Base-by-base conservation (phyloP, 768 basidiomycete genomes). In the Tricholoma sp. region DNA sequence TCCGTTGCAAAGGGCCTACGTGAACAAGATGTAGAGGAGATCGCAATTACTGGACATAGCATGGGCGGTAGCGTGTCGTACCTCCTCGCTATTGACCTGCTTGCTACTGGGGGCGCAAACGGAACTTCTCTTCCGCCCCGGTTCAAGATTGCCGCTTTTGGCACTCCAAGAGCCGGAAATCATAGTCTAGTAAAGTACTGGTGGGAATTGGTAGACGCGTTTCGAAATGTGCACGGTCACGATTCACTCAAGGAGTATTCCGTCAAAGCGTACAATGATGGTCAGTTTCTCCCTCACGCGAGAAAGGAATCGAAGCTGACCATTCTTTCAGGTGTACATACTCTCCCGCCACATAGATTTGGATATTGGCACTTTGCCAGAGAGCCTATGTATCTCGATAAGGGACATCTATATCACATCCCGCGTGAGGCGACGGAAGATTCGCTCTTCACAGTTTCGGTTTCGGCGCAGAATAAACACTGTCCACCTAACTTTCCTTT, bases 191-290 rank as follows among this genome's bases (percentile, higher is more conserved):
- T 74, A 5, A 58, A 66, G 17, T 73, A 73, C 55, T 84, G 77
- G 76, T 70, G 63, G 6, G 68, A 69, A 33, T 61, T 75, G 4
- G 65, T 80, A 4, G 62, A 61, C 24, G 52, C 57, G 0, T 76
- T 75, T 60, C 70, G 70, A 8, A 56, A 63, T 34, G 65, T 66
- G 36, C 59, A 74, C 50, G 79, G 80, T 13, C 59, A 65, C 18
- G 63, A 65, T 45, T 62, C 68, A 1, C 68, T 84, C 47, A 60
- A 64, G 4, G 82, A 83, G 61, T 79, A 79, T 60, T 74, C 73
- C 44, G 73, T 83, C 20, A 82, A 80, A 63, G 79, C 72, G 1
- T 81, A 78, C 62, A 83, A 83, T 57, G 83, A 85, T 63, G 83
- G 82, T 56, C 24, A 20, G 7, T 34, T 18, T 17, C 11, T 34